Evolutionary conservation across 352 stramenopile species (phyloP), one percentile per base, ranked within the genome.

Genomic region (Globisporangium sylvaticum): DNA sequence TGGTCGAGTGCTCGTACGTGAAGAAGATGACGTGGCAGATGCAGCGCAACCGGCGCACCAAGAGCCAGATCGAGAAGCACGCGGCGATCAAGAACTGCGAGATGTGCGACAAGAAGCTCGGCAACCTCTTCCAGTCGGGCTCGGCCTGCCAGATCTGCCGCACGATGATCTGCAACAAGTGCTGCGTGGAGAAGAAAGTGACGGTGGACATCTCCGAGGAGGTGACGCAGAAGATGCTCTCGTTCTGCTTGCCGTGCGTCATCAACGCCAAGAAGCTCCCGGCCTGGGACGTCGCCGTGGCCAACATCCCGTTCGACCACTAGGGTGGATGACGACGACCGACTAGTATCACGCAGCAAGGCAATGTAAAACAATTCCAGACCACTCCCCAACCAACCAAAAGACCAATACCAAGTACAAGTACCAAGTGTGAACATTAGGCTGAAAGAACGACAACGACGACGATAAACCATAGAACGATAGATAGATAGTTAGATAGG

Each of bases 11-110:
- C 32, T 84, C 77, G 42, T 83, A 85, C 27, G 62, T 84, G 18
- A 81, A 81, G 71, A 87, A 87, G 71, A 67, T 87, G 10, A 70
- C 66, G 37, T 87, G 73, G 73, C 60, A 72, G 39, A 74, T 82
- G 64, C 58, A 70, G 42, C 55, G 20, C 42, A 53, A 27, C 12
- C 52, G 67, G 22, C 63, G 58, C 34, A 39, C 52, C 37, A 64
- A 46, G 22, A 77, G 70, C n/a, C 66, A 67, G n/a, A 15, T 62
- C 10, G 60, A 62, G 4, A 67, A 50, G 50, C 65, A 62, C 34
- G 56, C 56, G 4, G 5, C 46, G 22, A 27, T 29, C 25, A 65
- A 58, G 34, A 46, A 67, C 18, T 65, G 67, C n/a, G 54, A 69
- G 15, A 71, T 82, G 25, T 87, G 78, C 31, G 67, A 69, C 24